phyloP scores from a whole-genome alignment of 192 early-diverging fungal species.

The Anaeromyces robustus region DNA sequence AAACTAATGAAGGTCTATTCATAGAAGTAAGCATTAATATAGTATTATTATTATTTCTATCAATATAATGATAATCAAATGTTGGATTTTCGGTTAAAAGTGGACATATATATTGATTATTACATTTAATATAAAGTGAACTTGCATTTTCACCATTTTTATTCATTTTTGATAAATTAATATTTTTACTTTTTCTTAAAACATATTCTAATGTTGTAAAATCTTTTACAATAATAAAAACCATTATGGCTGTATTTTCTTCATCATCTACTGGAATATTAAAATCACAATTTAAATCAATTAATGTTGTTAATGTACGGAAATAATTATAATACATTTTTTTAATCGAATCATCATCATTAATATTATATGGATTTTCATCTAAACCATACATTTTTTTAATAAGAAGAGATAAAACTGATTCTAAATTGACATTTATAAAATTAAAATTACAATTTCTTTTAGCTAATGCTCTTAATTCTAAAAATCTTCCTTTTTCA shows the following conservation, averaged over 20 bases:
- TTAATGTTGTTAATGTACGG: neutral
- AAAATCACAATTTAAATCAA: neutral
- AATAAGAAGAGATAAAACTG: neutral
- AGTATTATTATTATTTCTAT: too few relatives aligned
- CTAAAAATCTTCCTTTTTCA: neutral
- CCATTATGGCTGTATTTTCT: neutral
- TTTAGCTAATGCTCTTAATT: neutral
- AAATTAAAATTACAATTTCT: neutral
- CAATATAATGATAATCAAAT: neutral
- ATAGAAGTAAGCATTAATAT: too few relatives aligned
- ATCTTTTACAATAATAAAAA: neutral
- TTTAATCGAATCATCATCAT: neutral
- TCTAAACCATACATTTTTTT: neutral
- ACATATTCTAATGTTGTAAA: neutral
- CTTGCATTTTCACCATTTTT: neutral
- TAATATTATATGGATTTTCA: too few relatives aligned
- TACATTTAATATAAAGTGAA: neutral
- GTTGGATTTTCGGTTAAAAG: neutral
- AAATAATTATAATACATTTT: neutral
- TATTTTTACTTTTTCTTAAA: neutral
- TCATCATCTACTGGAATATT: neutral
- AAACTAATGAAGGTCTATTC: too few relatives aligned
- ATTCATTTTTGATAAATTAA: neutral
- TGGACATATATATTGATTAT: neutral
- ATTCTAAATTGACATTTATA: neutral